Evolutionary conservation across 2,329 filamentous ascomycete species (phyloP).

Genomic region (Paracoccidioides lutzii): DNA sequence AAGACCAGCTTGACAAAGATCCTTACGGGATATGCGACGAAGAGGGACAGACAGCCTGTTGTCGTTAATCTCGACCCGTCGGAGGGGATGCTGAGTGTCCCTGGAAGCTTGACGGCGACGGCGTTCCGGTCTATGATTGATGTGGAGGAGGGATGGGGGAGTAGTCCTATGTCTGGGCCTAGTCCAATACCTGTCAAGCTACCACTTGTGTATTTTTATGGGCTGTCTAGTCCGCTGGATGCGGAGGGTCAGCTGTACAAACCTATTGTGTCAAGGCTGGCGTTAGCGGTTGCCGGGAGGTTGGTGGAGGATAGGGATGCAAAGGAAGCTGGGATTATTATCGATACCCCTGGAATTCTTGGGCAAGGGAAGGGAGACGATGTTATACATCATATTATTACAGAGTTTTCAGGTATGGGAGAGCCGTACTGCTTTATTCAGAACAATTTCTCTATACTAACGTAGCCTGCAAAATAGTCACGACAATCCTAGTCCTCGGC

Average conservation of each 20-base stretch:
- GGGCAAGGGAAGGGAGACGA: conserved; percentile 57
- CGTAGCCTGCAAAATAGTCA: conserved; percentile 39
- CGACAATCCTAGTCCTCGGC: conserved; percentile 69
- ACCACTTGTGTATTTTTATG: conserved; percentile 82
- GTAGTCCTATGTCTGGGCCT: conserved; percentile 79
- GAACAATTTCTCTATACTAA: conserved; percentile 10
- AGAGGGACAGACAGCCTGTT: conserved; percentile 59
- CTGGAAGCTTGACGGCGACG: conserved; percentile 74
- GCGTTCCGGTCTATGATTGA: conserved; percentile 81
- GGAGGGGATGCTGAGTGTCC: conserved; percentile 64
- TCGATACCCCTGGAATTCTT: conserved; percentile 66
- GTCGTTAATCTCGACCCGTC: conserved; percentile 74
- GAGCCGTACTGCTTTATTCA: background rate
- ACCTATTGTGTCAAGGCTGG: conserved; percentile 60
- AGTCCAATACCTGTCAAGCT: conserved; percentile 81
- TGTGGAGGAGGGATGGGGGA: conserved; percentile 78
- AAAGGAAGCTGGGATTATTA: conserved; percentile 62
- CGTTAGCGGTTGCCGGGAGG: conserved; percentile 63
- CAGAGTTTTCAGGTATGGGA: conserved; percentile 47
- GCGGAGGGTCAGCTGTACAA: conserved; percentile 62
- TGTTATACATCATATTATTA: conserved; percentile 65
- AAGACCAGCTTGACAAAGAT: conserved; percentile 74
- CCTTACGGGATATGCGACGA: conserved; percentile 65
- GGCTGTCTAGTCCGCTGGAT: conserved; percentile 53
- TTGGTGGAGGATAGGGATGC: conserved; percentile 62